phyloP scores from a whole-genome alignment of 805 yeast species.

The Ogataea thermomethanolica region DNA sequence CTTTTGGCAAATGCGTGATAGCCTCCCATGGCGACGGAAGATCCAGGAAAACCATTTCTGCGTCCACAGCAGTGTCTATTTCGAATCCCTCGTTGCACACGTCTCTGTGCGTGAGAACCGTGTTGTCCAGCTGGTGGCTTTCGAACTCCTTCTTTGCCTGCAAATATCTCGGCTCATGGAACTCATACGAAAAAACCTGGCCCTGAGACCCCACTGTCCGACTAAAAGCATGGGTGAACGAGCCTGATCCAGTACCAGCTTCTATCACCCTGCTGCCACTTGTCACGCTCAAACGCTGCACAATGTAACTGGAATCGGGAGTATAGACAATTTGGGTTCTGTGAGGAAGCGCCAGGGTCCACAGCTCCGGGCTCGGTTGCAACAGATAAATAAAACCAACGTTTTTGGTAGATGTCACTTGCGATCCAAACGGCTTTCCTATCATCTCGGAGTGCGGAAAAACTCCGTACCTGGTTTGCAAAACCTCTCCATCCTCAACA shows the following conservation, averaged over 20 bases:
- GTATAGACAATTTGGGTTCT: slow-evolving; percentile 97
- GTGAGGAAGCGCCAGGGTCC: slow-evolving; percentile 96
- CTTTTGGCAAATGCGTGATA: slow-evolving; percentile 64
- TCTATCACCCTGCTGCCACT: slow-evolving; percentile 82
- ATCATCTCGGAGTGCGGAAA: slow-evolving; percentile 84
- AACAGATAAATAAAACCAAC: slow-evolving; percentile 82
- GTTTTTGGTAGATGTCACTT: slow-evolving; percentile 66
- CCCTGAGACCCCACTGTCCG: slow-evolving; percentile 67
- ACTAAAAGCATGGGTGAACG: slow-evolving; percentile 89
- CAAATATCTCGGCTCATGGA: slow-evolving; percentile 76
- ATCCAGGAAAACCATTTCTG: slow-evolving; percentile 80
- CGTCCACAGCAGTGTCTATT: slow-evolving; percentile 45
- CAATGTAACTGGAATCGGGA: slow-evolving; percentile 88
- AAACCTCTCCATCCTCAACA: slow-evolving; percentile 52
- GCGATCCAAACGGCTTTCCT: slow-evolving; percentile 79
- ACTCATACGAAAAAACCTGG: slow-evolving; percentile 78
- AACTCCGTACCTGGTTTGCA: slow-evolving; percentile 87
- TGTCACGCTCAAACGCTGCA: slow-evolving; percentile 72
- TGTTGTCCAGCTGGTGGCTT: slow-evolving; percentile 59
- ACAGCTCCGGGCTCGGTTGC: slow-evolving; percentile 91
- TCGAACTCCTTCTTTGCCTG: slow-evolving; percentile 79
- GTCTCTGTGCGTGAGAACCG: slow-evolving; percentile 82
- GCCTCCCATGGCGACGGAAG: slow-evolving; percentile 98
- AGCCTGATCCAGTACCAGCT: slow-evolving; percentile 98
- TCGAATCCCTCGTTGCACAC: slow-evolving; percentile 87